Base-by-base conservation (phyloP, 2,329 filamentous ascomycete species). In the Nemania diffusa region DNA sequence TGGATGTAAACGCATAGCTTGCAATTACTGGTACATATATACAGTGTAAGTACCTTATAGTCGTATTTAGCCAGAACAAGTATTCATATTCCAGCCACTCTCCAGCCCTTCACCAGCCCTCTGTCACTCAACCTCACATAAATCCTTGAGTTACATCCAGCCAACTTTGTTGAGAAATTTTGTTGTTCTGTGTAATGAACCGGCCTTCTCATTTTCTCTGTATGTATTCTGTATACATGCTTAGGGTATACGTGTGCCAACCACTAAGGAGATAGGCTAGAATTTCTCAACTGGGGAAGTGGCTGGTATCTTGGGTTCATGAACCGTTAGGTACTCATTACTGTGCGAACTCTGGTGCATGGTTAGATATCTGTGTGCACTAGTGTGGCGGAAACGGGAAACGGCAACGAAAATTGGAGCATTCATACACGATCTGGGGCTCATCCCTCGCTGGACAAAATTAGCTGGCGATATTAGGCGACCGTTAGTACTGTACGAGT, bases 381-480 rank as follows among this genome's bases (percentile, higher is more conserved):
- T 64, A 48, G 42, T 26, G 8, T 40, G 42, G 27, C 15, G 42
- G 20, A 64, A 64, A 64, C 59, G 20, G 61, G 60, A 60, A 64
- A 57, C 34, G 22, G 42, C 29, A 51, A 42, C 48, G 27, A 40
- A 40, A 53, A 29, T 58, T 32, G 40, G 46, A 29, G 61, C 40
- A 3, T n/a, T 29, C 51, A 32, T 51, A 27, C 17, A n/a, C 46
- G 26, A 27, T 50, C 46, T 50, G 46, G 46, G 20, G 22, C 44
- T 4, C 13, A 13, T 34, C 62, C 52, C 62, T 29, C 29, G 20
- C 24, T 42, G 6, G 53, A 32, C 44, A 29, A 53, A 20, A 53
- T 53, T 58, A 32, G 55, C 51, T 65, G 52, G 63, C 32, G 63
- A 62, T 44, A 57, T 65, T 65, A 42, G 52, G 46, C 57, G 15